These are phyloP conservation scores for Corrigiola litoralis DNA, from an alignment of 179 eudicot genomes.

Conservation along the genomic window DNA sequence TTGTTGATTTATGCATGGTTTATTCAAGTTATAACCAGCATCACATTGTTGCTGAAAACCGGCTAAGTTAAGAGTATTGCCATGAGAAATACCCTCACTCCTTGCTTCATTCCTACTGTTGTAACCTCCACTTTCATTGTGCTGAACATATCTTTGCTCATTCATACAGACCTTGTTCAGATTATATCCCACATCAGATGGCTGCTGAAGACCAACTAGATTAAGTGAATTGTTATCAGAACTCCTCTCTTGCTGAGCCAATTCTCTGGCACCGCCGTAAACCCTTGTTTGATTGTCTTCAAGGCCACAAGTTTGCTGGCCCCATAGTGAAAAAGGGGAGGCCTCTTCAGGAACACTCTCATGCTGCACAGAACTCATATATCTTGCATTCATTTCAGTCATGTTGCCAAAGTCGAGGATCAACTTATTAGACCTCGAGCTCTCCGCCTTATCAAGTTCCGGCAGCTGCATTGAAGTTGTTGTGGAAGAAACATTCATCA, in stretches of 20 bases:
- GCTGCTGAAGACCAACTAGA: constrained; percentile 32
- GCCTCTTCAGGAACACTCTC: constrained; percentile 31
- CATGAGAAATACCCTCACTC: constrained; percentile 25
- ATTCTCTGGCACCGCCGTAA: constrained; percentile 25
- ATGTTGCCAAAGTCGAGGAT: constrained; percentile 49
- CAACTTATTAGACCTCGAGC: constrained; percentile 33
- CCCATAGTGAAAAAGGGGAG: constrained; percentile 45
- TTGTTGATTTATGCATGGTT: constrained; percentile 35
- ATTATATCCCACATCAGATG: constrained; percentile 32
- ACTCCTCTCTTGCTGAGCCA: constrained; percentile 31
- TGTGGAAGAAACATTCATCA: constrained; percentile 30
- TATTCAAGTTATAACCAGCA: constrained; percentile 30
- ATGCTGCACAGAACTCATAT: constrained; percentile 33
- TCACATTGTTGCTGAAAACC: constrained; percentile 28
- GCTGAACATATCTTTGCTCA: constrained; percentile 29
- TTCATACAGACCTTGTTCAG: constrained; percentile 28
- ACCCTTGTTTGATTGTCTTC: constrained; percentile 38
- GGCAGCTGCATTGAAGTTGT: constrained; percentile 39
- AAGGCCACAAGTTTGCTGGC: constrained; percentile 43
- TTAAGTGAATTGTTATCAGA: constrained; percentile 34
- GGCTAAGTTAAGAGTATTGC: constrained; percentile 24
- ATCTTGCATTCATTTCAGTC: constrained; percentile 36
- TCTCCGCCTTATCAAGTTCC: constrained; percentile 36
- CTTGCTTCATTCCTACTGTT: constrained; percentile 20
- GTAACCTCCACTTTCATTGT: constrained; percentile 23